Conservation (phyloP, 2,329 filamentous ascomycete species). For the Karstenula rhodostoma region DNA sequence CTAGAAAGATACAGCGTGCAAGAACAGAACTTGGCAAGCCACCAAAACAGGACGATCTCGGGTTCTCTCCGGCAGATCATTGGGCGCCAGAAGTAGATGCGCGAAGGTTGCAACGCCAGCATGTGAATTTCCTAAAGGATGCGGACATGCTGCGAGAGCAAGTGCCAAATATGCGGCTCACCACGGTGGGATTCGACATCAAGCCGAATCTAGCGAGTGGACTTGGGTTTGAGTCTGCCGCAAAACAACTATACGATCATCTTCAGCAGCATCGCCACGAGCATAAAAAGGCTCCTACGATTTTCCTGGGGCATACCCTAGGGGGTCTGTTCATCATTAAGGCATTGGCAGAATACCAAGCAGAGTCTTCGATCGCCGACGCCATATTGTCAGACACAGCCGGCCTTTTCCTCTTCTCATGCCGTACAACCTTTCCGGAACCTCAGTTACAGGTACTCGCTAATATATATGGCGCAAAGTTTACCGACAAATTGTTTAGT, state of each 20-base stretch:
- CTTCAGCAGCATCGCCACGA: conserved; percentile 12
- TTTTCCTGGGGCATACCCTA: conserved; percentile 16
- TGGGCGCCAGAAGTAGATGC: background rate
- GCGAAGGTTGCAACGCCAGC: background rate
- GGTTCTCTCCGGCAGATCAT: background rate
- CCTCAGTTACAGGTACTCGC: conserved; percentile 5
- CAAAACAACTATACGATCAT: conserved; percentile 13
- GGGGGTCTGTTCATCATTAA: conserved; percentile 12
- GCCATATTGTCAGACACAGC: conserved; percentile 12
- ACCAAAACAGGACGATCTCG: background rate
- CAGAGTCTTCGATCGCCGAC: background rate
- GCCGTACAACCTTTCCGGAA: background rate
- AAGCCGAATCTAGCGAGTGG: background rate
- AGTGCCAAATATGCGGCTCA: conserved; percentile 13
- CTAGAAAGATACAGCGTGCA: conserved; percentile 9
- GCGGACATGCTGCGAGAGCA: conserved; percentile 16
- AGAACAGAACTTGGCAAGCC: conserved; percentile 15
- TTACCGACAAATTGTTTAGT: conserved; percentile 12
- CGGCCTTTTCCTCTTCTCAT: conserved; percentile 14
- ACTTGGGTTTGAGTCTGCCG: conserved; percentile 12
- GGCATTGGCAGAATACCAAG: background rate
- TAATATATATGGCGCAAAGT: conserved; percentile 10
- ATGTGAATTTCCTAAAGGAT: conserved; percentile 15
- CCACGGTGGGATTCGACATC: conserved; percentile 16
- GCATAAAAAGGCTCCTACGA: conserved; percentile 6